Conservation (phyloP, 768 basidiomycete species). For the Psilocybe subaeruginosa region DNA sequence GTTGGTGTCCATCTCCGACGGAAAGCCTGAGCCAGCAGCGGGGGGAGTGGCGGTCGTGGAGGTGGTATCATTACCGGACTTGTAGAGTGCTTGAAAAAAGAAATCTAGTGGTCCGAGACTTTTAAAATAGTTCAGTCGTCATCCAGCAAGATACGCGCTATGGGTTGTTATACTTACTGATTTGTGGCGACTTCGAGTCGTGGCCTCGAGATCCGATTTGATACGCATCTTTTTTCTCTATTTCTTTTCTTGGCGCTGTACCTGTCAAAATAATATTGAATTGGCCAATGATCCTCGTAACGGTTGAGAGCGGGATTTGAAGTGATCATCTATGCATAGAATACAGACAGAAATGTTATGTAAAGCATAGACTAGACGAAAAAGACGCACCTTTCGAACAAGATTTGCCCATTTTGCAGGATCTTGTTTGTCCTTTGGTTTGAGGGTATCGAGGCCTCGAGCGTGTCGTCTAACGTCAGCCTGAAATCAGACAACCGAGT, state of each 20-base stretch:
- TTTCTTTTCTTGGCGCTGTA: background rate
- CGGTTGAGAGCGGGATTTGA: background rate
- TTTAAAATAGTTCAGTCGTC: too few relatives aligned
- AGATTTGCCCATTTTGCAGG: background rate
- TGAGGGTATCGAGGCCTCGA: background rate
- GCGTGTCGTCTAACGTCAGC: background rate
- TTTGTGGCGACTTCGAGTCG: background rate
- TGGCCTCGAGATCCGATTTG: background rate
- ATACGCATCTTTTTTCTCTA: background rate
- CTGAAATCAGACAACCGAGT: background rate
- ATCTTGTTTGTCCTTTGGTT: background rate
- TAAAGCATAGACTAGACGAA: background rate
- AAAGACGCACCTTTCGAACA: background rate
- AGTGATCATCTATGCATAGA: constrained; percentile 5
- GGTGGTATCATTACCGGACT: background rate
- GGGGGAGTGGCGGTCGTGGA: background rate
- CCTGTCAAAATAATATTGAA: background rate
- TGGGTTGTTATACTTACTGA: background rate
- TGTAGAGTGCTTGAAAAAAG: too few relatives aligned
- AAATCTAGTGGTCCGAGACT: too few relatives aligned
- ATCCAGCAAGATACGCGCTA: background rate
- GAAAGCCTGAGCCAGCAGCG: background rate
- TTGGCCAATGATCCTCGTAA: constrained; percentile 14
- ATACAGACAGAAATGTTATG: background rate
- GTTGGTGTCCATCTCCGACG: too few relatives aligned